Conservation (phyloP, 1,284 basidiomycete species). For the Erythrobasidium hasegawianum region DNA sequence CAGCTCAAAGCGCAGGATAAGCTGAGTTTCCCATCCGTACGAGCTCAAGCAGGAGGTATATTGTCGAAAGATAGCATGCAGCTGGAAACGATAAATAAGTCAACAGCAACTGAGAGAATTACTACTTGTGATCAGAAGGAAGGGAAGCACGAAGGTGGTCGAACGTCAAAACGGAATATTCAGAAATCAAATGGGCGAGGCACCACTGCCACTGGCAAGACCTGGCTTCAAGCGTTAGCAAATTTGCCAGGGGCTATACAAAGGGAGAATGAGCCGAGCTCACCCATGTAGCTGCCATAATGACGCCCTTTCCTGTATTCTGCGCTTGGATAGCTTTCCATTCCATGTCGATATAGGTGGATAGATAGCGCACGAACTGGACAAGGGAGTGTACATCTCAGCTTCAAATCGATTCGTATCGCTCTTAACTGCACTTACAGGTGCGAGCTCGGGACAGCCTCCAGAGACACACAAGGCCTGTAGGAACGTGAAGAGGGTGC, state of each 20-base stretch:
- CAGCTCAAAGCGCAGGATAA: too few species aligned
- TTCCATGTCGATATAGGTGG: constrained; percentile 43
- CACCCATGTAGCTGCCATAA: constrained; percentile 47
- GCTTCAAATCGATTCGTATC: too few species aligned
- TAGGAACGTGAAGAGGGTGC: constrained; percentile 40
- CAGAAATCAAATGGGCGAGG: constrained; percentile 21
- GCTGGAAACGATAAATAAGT: too few species aligned
- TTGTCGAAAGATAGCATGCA: too few species aligned
- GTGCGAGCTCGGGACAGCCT: constrained; percentile 42
- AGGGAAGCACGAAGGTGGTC: neutral
- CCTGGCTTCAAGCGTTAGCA: neutral
- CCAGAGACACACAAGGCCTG: constrained; percentile 39
- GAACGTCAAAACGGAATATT: neutral
- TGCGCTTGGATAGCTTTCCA: constrained; percentile 40
- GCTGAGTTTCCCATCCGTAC: too few species aligned
- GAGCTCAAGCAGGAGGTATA: too few species aligned
- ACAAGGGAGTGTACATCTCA: too few species aligned
- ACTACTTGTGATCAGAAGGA: neutral
- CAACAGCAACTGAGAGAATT: too few species aligned
- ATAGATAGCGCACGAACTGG: constrained; percentile 40
- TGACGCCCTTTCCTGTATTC: constrained; percentile 42
- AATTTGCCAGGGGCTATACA: neutral
- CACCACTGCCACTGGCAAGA: constrained; percentile 32
- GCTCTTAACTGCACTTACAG: constrained; percentile 37
- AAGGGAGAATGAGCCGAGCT: neutral